Conservation (phyloP, 305 asterid species). For the Fraxinus latifolia region DNA sequence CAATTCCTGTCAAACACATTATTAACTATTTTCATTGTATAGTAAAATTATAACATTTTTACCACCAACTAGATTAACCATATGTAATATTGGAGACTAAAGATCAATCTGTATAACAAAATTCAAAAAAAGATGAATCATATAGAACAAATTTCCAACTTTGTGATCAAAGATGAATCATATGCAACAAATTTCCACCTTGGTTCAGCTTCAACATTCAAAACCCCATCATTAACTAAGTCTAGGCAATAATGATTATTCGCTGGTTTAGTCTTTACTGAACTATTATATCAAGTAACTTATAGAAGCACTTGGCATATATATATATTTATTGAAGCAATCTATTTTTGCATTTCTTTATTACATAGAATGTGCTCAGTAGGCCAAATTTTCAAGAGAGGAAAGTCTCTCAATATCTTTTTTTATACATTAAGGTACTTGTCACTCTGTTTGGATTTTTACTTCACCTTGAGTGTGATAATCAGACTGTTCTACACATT, state of each 20-base stretch:
- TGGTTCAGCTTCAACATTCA: too few relatives aligned
- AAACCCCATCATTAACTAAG: too few relatives aligned
- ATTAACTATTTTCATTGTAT: too few relatives aligned
- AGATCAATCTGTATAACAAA: too few relatives aligned
- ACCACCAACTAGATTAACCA: too few relatives aligned
- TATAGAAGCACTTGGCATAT: conserved; percentile 61
- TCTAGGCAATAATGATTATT: too few relatives aligned
- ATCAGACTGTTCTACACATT: too few relatives aligned
- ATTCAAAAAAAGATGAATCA: neutral
- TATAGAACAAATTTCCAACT: neutral
- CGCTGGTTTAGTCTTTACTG: neutral
- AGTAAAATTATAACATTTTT: too few relatives aligned
- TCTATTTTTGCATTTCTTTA: conserved; percentile 69
- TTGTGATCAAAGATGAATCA: too few relatives aligned
- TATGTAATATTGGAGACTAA: too few relatives aligned
- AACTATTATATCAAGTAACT: neutral
- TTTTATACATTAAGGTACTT: neutral
- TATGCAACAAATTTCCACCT: too few relatives aligned
- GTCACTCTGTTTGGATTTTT: neutral
- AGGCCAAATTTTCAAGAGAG: conserved; percentile 76
- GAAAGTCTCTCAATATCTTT: conserved; percentile 42
- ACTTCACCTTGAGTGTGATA: neutral
- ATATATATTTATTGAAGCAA: conserved; percentile 52
- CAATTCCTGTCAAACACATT: too few relatives aligned
- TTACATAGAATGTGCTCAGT: conserved; percentile 74